phyloP scores from a whole-genome alignment of 768 basidiomycete species.

The Lactarius deliciosus region DNA sequence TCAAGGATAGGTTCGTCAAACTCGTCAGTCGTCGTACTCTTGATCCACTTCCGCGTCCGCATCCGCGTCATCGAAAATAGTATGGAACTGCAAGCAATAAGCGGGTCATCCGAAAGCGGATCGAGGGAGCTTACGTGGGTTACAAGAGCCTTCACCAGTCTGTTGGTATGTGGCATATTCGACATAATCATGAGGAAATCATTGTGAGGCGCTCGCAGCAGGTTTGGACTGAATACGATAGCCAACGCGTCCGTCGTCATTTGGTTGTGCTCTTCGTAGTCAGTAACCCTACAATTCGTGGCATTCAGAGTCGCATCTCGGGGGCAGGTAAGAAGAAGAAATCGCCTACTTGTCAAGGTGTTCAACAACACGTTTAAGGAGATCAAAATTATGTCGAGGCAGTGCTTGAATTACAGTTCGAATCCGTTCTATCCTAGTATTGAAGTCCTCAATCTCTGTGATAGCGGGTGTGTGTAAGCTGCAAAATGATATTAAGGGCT shows the following conservation, averaged over 20 bases:
- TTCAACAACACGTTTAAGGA: constrained; percentile 76
- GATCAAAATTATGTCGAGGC: constrained; percentile 71
- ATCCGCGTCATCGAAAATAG: constrained; percentile 72
- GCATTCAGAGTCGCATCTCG: not conserved
- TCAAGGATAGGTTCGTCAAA: constrained; percentile 65
- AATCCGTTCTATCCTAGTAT: constrained; percentile 61
- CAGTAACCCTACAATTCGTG: constrained; percentile 60
- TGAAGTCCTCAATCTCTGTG: constrained; percentile 67
- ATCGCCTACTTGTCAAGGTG: constrained; percentile 70
- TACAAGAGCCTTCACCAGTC: constrained; percentile 49
- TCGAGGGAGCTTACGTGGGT: constrained; percentile 67
- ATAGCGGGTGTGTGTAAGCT: constrained; percentile 3
- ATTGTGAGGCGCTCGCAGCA: constrained; percentile 74
- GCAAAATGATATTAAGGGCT: not conserved
- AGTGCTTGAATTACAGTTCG: constrained; percentile 67
- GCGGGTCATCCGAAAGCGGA: not conserved
- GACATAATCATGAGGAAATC: constrained; percentile 75
- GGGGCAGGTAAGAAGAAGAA: not conserved
- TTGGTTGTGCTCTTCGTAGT: constrained; percentile 84
- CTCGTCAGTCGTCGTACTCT: constrained; percentile 63
- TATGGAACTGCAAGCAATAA: constrained; percentile 45
- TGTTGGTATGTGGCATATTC: constrained; percentile 53
- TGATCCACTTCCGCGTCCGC: constrained; percentile 37
- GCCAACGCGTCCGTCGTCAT: constrained; percentile 86
- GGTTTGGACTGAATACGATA: constrained; percentile 82